A percentile compares a stretch with the other conserved stretches of the same genome.
Evolutionary conservation across 2,329 filamentous ascomycete species (phyloP).

Genomic region (Geosmithia putterillii): DNA sequence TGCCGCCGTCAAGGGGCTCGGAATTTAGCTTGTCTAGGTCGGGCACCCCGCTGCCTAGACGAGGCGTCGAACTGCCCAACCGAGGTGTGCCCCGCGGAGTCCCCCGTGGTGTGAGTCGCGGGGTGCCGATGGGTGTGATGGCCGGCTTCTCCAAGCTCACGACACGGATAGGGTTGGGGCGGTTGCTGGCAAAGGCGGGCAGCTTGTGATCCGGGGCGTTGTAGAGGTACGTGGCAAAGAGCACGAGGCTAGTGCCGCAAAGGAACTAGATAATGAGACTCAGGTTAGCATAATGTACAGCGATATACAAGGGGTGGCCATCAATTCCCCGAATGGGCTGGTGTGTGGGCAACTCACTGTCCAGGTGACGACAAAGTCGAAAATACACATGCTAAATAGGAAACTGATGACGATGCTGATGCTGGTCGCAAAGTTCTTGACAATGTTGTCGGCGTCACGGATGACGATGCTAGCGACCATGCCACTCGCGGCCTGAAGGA

Average conservation of each 20-base stretch:
- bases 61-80: conserved; percentile 13
- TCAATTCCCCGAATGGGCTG: too few species aligned
- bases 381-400: conserved; percentile 73
- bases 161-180: conserved; percentile 55
- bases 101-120: conserved; percentile 4
- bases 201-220: conserved; percentile 46
- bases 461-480: conserved; percentile 48
- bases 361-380: conserved; percentile 62
- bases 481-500: conserved; percentile 73
- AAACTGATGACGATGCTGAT: conserved; percentile 86
- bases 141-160: conserved; percentile 67
- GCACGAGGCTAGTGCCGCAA: conserved; percentile 64
- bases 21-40: conserved; percentile 17
- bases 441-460: conserved; percentile 52
- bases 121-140: conserved; percentile 35
- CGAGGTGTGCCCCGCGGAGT: not conserved
- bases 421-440: conserved; percentile 87
- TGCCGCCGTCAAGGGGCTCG: conserved; percentile 23
- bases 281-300: not conserved
- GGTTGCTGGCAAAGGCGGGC: conserved; percentile 19
- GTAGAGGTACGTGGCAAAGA: conserved; percentile 79
- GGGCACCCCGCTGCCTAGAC: too few species aligned
- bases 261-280: conserved; percentile 49
- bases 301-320: too few species aligned
- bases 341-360: conserved; percentile 44